A percentile compares a stretch with the other conserved stretches of the same genome.
Conservation (phyloP, 2,329 filamentous ascomycete species). For the Scolecobasidium constrictum region DNA sequence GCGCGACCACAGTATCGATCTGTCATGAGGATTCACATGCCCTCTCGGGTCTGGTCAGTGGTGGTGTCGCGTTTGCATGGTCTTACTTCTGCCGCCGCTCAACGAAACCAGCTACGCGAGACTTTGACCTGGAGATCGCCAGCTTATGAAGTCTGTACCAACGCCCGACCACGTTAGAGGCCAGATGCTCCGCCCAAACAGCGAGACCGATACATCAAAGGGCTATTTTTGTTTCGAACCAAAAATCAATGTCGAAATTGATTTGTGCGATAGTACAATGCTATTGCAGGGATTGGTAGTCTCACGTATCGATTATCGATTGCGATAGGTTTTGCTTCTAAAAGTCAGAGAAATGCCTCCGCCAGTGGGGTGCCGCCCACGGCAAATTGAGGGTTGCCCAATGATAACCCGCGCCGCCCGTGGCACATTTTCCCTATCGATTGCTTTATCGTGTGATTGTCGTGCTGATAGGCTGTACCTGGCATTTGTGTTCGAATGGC, state of each 20-base stretch:
- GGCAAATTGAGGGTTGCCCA: neutral
- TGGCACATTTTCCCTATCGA: neutral
- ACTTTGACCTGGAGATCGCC: too few species aligned
- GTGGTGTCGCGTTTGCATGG: too few species aligned
- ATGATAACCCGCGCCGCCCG: neutral
- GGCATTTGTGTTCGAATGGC: too few species aligned
- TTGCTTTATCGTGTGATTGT: constrained; percentile 1
- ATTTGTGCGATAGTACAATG: neutral
- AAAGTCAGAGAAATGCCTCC: neutral
- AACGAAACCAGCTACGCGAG: too few species aligned
- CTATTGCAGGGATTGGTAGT: neutral
- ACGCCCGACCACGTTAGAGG: too few species aligned
- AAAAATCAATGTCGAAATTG: neutral
- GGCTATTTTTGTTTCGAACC: too few species aligned
- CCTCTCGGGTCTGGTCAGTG: too few species aligned
- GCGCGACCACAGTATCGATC: too few species aligned
- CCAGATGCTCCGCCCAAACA: too few species aligned
- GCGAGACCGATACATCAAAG: too few species aligned
- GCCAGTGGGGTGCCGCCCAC: neutral
- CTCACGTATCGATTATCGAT: neutral
- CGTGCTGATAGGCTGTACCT: neutral
- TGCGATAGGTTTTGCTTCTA: neutral
- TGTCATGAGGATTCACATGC: neutral
- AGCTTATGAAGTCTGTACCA: too few species aligned
- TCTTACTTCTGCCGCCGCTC: too few species aligned